Evolutionary conservation across 1,284 basidiomycete genomes (phyloP).

Genomic region (Inonotus obliquus): DNA sequence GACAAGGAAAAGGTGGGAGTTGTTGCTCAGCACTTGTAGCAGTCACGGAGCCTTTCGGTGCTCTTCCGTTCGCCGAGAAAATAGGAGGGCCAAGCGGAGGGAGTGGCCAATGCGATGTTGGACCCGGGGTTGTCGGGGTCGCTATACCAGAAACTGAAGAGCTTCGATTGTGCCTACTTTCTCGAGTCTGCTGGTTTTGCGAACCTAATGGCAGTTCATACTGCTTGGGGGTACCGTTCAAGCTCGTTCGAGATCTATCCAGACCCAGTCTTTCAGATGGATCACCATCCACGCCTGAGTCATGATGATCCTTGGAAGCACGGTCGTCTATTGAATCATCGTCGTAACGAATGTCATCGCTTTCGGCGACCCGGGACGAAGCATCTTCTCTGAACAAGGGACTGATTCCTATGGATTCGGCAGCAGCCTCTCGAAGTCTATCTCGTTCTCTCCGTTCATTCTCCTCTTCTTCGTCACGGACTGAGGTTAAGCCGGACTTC

Average conservation of each 20-base stretch:
- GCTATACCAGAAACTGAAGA: slow-evolving; percentile 13
- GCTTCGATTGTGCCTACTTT: slow-evolving; percentile 14
- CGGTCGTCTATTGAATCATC: slow-evolving; percentile 20
- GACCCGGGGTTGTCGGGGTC: slow-evolving; percentile 9
- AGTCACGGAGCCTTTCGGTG: slow-evolving; percentile 30
- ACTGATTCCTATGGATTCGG: slow-evolving; percentile 65
- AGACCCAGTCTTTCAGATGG: slow-evolving; percentile 2
- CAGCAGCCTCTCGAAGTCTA: slow-evolving; percentile 66
- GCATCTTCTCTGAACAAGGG: slow-evolving; percentile 30
- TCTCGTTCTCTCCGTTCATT: slow-evolving; percentile 67
- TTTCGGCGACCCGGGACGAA: slow-evolving; percentile 16
- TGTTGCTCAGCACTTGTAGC: slow-evolving; percentile 24
- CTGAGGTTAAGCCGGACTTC: slow-evolving; percentile 8
- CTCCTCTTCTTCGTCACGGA: slow-evolving; percentile 33
- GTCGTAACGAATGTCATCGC: slow-evolving; percentile 19
- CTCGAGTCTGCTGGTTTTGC: slow-evolving; percentile 3
- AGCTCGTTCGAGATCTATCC: slow-evolving; percentile 9
- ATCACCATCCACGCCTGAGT: slow-evolving; percentile 13
- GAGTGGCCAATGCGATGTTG: slow-evolving; percentile 9
- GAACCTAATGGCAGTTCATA: not conserved
- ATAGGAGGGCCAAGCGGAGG: slow-evolving; percentile 29
- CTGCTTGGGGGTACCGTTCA: slow-evolving; percentile 10
- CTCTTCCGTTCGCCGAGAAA: slow-evolving; percentile 29
- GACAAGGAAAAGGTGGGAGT: slow-evolving; percentile 58
- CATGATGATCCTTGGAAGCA: not conserved